Conservation (phyloP, 164 flowering plant species). For the Buxus sempervirens region DNA sequence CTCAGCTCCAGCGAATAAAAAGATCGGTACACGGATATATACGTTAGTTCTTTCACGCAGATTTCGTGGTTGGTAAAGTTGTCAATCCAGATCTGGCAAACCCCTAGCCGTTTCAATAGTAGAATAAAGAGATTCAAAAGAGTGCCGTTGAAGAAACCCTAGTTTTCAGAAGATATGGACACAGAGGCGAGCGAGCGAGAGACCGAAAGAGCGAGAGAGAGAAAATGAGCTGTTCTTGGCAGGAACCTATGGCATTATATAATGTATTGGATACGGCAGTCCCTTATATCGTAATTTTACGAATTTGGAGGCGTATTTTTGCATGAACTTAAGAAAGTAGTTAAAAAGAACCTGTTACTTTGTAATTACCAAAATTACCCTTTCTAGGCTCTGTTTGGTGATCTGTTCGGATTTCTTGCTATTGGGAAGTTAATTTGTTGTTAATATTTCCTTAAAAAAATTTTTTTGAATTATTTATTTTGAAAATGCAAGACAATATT, state of each 20-base stretch:
- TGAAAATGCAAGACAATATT: too few relatives aligned
- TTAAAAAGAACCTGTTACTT: too few relatives aligned
- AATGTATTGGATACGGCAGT: too few relatives aligned
- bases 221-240: not conserved
- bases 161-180: constrained; percentile 19
- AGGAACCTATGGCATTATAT: constrained; percentile 13
- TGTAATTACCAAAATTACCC: too few relatives aligned
- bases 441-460: too few relatives aligned
- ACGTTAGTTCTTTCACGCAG: not conserved
- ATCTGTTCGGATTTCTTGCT: not conserved
- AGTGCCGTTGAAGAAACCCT: not conserved
- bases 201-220: constrained; percentile 11
- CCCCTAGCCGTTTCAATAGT: not conserved
- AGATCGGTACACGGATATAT: not conserved
- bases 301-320: too few relatives aligned
- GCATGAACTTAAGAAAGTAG: too few relatives aligned
- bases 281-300: too few relatives aligned
- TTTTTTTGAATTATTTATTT: too few relatives aligned
- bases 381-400: too few relatives aligned
- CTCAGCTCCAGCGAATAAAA: not conserved
- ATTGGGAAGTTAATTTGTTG: not conserved
- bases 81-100: constrained; percentile 3
- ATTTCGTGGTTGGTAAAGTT: not conserved
- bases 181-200: constrained; percentile 21
- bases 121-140: not conserved